Base-by-base conservation (phyloP, 768 basidiomycete genomes). In the Russula compacta region DNA sequence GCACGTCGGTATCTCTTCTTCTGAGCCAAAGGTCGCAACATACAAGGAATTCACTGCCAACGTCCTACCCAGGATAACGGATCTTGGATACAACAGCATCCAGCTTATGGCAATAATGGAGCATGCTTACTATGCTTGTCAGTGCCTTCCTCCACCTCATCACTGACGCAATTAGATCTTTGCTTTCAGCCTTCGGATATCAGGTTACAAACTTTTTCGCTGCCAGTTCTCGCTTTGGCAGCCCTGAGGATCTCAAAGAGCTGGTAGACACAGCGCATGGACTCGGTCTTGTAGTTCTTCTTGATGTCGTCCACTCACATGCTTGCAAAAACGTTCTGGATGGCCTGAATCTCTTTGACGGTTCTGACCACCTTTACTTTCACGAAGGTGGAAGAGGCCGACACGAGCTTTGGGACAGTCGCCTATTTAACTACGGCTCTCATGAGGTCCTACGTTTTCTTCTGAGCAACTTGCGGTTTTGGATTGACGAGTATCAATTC, bases 61-160 rank as follows among this genome's bases (percentile, higher is more conserved):
- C 69, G 74, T 89, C 49, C 79, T 99, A 19, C 90, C 89, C 48
- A 80, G 95, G 64, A 98, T 99, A 72, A 85, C 86, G 72, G 83
- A 84, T 59, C 79, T 98, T 29, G 97, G 94, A 9, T 99, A 99
- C 75, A 99, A 98, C 71, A 84, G 86, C 56, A 98, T 99, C 64
- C 97, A 99, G 74, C 80, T 98, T 67, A 99, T 99, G 97, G 97
- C 92, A 15, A 79, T 97, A 61, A 95, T 97, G 92, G 94, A 97
- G 71, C 94, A 98, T 70, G 90, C 95, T 2, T 98, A 98, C 72
- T 98, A 98, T 73, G 94, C 94, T 64, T 98, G 93, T 94, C 67
- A 68, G 89, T 75, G 39, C 51, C 35, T 53, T 36, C 24, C 17
- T 58, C 21, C 21, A 24, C n/a, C 57, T 55, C 40, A 54, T 24